These are phyloP conservation scores for Eleusine indica DNA, from an alignment of 176 grass and related monocot genomes.

Conservation along the genomic window DNA sequence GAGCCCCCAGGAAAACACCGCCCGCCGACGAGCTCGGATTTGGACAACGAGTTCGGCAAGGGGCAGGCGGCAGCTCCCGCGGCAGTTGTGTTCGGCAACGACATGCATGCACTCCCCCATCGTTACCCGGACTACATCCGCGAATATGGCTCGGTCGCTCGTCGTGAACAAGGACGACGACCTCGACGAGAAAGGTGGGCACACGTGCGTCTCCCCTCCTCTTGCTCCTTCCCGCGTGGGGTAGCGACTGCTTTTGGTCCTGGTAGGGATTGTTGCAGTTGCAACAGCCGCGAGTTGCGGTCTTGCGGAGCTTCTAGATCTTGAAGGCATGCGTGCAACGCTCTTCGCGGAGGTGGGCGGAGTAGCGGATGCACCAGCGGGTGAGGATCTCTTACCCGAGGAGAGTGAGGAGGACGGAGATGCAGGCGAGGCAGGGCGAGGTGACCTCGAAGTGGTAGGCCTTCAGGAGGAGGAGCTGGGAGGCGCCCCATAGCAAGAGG, in stretches of 20 bases:
- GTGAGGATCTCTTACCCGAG: constrained; percentile 97
- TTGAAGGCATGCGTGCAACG: constrained; percentile 68
- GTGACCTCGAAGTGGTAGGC: constrained; percentile 91
- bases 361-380: constrained; percentile 73
- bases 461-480: constrained; percentile 82
- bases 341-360: constrained; percentile 75
- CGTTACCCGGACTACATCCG: too few species aligned
- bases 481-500: constrained; percentile 79
- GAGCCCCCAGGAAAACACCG: too few species aligned
- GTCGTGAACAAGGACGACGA: too few species aligned
- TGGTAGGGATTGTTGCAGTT: constrained; percentile 87
- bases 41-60: too few species aligned
- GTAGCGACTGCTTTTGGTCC: constrained; percentile 61
- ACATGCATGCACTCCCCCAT: too few species aligned
- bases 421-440: constrained; percentile 88
- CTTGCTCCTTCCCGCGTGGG: too few species aligned
- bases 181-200: too few species aligned
- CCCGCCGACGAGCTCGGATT: too few species aligned
- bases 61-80: too few species aligned
- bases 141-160: too few species aligned
- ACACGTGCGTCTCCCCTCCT: too few species aligned
- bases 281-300: constrained; percentile 78
- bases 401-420: constrained; percentile 89
- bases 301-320: constrained; percentile 87
- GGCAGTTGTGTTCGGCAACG: too few species aligned